Conservation (phyloP, 352 stramenopile species). For the Globisporangium paddicum region DNA sequence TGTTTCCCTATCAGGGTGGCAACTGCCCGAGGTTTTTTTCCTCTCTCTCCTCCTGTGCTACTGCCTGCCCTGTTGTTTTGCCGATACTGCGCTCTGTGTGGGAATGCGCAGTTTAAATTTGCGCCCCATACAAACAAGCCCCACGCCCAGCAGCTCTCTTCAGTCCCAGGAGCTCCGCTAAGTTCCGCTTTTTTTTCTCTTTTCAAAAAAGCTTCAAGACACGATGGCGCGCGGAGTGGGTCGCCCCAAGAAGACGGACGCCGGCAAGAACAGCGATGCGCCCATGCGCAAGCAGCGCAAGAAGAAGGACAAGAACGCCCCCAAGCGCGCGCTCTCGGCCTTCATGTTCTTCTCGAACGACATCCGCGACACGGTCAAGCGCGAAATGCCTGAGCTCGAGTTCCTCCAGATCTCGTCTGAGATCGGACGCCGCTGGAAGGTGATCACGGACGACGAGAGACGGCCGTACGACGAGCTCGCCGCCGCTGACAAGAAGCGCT, state of each 20-base stretch:
- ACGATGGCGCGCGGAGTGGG: conserved; percentile 64
- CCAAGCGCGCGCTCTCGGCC: conserved; percentile 85
- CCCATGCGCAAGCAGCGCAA: conserved; percentile 74
- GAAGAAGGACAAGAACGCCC: conserved; percentile 92
- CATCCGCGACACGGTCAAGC: conserved; percentile 87
- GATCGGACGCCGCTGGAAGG: conserved; percentile 83
- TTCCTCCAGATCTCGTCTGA: conserved; percentile 86
- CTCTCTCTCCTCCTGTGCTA: not conserved
- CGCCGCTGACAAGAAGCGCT: conserved; percentile 82
- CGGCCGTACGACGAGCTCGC: conserved; percentile 82
- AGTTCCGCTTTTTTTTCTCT: conserved; percentile 29
- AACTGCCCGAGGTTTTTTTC: conserved; percentile 16
- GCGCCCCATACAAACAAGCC: conserved; percentile 34
- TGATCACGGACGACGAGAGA: conserved; percentile 59
- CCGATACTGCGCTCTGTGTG: conserved; percentile 15
- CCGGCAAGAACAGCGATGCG: conserved; percentile 25
- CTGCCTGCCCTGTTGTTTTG: conserved; percentile 15
- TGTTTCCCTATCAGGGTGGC: conserved; percentile 13
- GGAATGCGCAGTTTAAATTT: conserved; percentile 64
- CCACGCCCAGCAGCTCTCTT: not conserved
- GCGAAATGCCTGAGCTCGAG: conserved; percentile 79
- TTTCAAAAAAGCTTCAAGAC: conserved; percentile 10
- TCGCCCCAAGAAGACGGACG: conserved; percentile 63
- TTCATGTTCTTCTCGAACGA: conserved; percentile 92
- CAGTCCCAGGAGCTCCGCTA: conserved; percentile 19